A percentile compares a stretch with the other conserved stretches of the same genome.
Conservation (phyloP, 2,329 filamentous ascomycete species). For the Monosporascus sp. region DNA sequence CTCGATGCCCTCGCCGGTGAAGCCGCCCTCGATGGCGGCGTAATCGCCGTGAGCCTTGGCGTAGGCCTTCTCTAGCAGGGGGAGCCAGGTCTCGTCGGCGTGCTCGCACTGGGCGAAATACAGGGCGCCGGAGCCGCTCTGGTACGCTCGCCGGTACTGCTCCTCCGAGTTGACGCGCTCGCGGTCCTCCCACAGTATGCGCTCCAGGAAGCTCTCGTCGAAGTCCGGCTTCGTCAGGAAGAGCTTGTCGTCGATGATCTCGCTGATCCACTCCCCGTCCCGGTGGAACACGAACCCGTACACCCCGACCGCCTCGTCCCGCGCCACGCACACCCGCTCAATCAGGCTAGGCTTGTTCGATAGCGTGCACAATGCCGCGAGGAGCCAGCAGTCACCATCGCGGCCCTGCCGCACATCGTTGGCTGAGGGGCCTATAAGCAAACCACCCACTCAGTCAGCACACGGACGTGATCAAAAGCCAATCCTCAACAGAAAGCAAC, state of each 20-base stretch:
- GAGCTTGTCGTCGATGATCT: slow-evolving; percentile 54
- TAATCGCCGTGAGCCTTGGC: slow-evolving; percentile 74
- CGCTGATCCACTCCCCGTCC: slow-evolving; percentile 67
- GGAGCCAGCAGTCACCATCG: slow-evolving; percentile 81
- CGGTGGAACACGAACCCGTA: slow-evolving; percentile 83
- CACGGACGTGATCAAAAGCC: no score
- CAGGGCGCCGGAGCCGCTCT: slow-evolving; percentile 62
- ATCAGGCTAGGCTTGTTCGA: slow-evolving; percentile 69
- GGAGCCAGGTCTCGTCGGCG: slow-evolving; percentile 68
- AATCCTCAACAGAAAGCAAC: no score
- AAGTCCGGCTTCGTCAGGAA: slow-evolving; percentile 55
- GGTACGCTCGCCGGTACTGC: slow-evolving; percentile 58
- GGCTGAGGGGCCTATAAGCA: slow-evolving; percentile 21
- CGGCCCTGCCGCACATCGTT: slow-evolving; percentile 75
- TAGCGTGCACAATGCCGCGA: slow-evolving; percentile 73
- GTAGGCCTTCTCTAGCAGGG: slow-evolving; percentile 67
- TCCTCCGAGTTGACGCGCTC: slow-evolving; percentile 48
- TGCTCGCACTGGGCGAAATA: slow-evolving; percentile 67
- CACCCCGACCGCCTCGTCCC: slow-evolving; percentile 68
- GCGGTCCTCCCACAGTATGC: slow-evolving; percentile 40
- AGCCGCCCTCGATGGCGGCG: slow-evolving; percentile 64
- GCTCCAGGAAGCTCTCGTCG: slow-evolving; percentile 50
- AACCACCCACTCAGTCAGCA: no score
- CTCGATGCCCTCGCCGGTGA: slow-evolving; percentile 52
- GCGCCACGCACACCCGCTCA: slow-evolving; percentile 66